Evolutionary conservation across 768 basidiomycete species (phyloP).

Genomic region (Lentinula edodes): DNA sequence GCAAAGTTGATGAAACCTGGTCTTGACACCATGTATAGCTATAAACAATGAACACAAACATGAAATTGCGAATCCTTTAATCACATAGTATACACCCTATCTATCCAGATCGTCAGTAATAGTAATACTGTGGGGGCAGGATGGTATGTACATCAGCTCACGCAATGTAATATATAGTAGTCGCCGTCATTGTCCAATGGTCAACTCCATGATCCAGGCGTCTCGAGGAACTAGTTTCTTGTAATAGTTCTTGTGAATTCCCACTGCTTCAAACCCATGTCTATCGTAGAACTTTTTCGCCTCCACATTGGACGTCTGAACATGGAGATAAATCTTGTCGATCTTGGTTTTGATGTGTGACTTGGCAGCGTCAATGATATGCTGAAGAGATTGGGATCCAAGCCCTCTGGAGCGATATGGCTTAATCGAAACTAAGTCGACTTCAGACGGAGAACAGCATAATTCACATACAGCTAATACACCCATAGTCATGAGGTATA

Average conservation of each 20-base stretch:
- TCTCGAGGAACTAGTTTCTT: conserved; percentile 82
- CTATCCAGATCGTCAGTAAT: background rate
- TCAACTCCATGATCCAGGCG: conserved; percentile 82
- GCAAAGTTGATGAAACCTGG: conserved; percentile 56
- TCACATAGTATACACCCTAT: background rate
- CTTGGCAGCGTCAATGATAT: conserved; percentile 59
- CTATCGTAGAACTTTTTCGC: conserved; percentile 82
- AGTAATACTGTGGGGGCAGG: background rate
- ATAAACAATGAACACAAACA: background rate
- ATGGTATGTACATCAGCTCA: background rate
- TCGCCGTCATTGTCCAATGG: conserved; percentile 16
- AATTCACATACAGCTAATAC: conserved; percentile 66
- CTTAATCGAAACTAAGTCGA: conserved; percentile 28
- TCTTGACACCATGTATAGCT: conserved; percentile 16
- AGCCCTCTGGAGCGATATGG: conserved; percentile 80
- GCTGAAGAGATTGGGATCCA: conserved; percentile 67
- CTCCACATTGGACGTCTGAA: conserved; percentile 74
- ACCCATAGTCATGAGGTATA: conserved; percentile 93
- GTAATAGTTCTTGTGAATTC: conserved; percentile 73
- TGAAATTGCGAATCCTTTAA: background rate
- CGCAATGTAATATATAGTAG: conserved; percentile 2
- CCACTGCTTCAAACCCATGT: conserved; percentile 71
- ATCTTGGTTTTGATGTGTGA: conserved; percentile 57
- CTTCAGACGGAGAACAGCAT: conserved; percentile 7
- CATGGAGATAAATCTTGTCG: conserved; percentile 74